phyloP scores from a whole-genome alignment of 805 yeast species.

The Candida tallmaniae region DNA sequence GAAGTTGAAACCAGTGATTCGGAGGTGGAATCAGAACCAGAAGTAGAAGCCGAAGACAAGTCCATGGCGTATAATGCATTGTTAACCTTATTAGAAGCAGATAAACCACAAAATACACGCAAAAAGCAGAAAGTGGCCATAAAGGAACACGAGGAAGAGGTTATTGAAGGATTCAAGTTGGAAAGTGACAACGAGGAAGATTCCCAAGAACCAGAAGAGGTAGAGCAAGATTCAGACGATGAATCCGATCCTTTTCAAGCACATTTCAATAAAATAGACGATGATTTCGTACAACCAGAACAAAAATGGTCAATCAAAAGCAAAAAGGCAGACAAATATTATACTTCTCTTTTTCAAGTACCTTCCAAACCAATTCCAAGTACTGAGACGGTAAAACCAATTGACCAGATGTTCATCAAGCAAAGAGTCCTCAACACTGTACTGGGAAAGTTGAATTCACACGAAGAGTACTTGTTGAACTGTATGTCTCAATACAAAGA shows the following conservation, averaged over 20 bases:
- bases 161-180: conserved; percentile 28
- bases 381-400: conserved; percentile 2
- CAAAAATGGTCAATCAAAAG: conserved; percentile 24
- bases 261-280: conserved; percentile 61
- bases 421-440: conserved; percentile 22
- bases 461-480: conserved; percentile 53
- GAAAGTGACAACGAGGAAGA: conserved; percentile 18
- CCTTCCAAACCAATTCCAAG: conserved; percentile 22
- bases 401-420: conserved; percentile 24
- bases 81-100: conserved; percentile 53
- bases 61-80: conserved; percentile 63
- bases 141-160: conserved; percentile 22
- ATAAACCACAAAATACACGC: conserved; percentile 19
- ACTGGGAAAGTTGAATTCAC: conserved; percentile 12
- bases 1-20: conserved; percentile 4
- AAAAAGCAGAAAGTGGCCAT: conserved; percentile 12
- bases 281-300: conserved; percentile 21
- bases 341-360: conserved; percentile 27
- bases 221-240: conserved; percentile 6
- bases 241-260: conserved; percentile 69
- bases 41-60: conserved; percentile 17
- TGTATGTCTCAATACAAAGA: conserved; percentile 75
- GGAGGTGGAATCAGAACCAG: conserved; percentile 15
- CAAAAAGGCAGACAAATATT: conserved; percentile 19
- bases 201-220: conserved; percentile 19